Percentiles rank a stretch among this genome's conserved stretches.
Conservation (phyloP, 2,329 filamentous ascomycete genomes). For the Polytolypa hystricis region DNA sequence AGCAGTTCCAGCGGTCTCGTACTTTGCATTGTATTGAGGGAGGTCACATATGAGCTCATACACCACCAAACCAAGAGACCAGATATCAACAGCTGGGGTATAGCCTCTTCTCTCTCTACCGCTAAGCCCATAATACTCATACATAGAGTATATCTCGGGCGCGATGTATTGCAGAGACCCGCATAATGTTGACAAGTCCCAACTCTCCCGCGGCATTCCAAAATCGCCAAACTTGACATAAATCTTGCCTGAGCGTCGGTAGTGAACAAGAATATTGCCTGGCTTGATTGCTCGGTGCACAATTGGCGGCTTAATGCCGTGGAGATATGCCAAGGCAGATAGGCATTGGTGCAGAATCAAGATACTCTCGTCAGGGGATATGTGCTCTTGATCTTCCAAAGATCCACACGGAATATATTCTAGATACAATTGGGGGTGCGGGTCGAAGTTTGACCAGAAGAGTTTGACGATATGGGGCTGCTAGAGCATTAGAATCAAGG, state of each 20-base stretch:
- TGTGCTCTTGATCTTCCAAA: neutral
- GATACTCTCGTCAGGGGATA: neutral
- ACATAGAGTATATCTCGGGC: neutral
- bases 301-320: slow-evolving; percentile 6
- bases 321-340: slow-evolving; percentile 10
- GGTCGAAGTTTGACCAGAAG: neutral
- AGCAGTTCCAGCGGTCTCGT: no score
- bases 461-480: no score
- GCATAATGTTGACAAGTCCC: neutral
- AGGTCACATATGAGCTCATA: no score
- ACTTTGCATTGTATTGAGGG: no score
- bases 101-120: slow-evolving; percentile 42
- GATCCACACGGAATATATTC: slow-evolving; percentile 3
- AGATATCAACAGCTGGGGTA: slow-evolving; percentile 78
- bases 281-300: slow-evolving; percentile 14
- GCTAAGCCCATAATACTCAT: no score
- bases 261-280: slow-evolving; percentile 12
- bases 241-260: neutral
- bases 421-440: neutral
- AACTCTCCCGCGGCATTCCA: slow-evolving; percentile 5
- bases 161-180: neutral
- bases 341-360: slow-evolving; percentile 2
- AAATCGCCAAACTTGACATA: slow-evolving; percentile 12
- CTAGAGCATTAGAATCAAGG: no score
- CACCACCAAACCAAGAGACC: slow-evolving; percentile 86